Conservation (phyloP, 371 early-diverging fungal genomes). For the Saksenaea oblongispora region DNA sequence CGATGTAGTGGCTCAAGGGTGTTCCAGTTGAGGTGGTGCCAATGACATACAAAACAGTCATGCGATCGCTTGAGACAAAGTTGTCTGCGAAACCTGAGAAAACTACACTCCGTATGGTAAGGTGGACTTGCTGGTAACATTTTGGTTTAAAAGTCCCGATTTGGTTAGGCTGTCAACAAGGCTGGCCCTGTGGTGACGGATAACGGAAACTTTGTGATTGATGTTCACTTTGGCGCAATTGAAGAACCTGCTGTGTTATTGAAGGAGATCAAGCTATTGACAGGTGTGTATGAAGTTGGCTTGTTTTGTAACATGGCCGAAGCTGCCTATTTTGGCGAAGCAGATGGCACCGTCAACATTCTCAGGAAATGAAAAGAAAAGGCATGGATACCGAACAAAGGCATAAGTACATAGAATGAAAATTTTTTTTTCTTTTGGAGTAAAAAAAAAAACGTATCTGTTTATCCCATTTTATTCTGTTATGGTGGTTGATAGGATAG, state of each 20-base stretch:
- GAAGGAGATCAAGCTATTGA: slow-evolving; percentile 63
- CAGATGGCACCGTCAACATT: slow-evolving; percentile 6
- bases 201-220: slow-evolving; percentile 88
- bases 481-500: too few relatives aligned
- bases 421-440: too few relatives aligned
- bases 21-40: slow-evolving; percentile 91
- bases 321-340: slow-evolving; percentile 77
- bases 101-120: slow-evolving; percentile 11
- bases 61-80: slow-evolving; percentile 5
- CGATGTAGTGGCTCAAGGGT: slow-evolving; percentile 72
- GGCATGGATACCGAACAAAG: not conserved
- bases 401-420: too few relatives aligned
- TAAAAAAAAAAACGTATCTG: too few relatives aligned
- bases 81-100: slow-evolving; percentile 7
- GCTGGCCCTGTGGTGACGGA: slow-evolving; percentile 95
- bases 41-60: slow-evolving; percentile 46
- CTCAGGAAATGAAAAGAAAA: not conserved
- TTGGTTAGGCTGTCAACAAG: slow-evolving; percentile 47
- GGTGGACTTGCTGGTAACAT: not conserved
- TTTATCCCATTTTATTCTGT: too few relatives aligned
- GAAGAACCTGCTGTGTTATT: slow-evolving; percentile 54
- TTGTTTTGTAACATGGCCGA: slow-evolving; percentile 84
- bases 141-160: not conserved
- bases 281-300: slow-evolving; percentile 90
- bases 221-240: slow-evolving; percentile 77